Percentiles rank a stretch among this genome's conserved stretches.
phyloP scores from a whole-genome alignment of 768 basidiomycete genomes.

The Suillus bovinus region DNA sequence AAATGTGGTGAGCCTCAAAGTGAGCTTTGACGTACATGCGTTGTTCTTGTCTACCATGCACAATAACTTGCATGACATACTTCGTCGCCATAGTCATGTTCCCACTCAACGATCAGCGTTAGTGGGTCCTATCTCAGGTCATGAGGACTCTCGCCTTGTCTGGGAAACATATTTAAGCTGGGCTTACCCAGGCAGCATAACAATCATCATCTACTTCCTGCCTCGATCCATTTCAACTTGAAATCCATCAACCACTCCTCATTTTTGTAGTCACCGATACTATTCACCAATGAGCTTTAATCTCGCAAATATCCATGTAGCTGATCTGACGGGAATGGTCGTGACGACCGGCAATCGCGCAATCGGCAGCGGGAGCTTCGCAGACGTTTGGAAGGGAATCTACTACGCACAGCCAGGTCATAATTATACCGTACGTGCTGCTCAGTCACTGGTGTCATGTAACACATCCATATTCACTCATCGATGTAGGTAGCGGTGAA shows the following conservation, averaged over 20 bases:
- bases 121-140: not conserved
- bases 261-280: not conserved
- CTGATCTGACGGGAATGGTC: slow-evolving; percentile 1
- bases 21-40: not conserved
- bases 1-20: not conserved
- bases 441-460: not conserved
- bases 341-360: not conserved
- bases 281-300: not conserved
- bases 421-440: not conserved
- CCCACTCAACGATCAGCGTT: too few species aligned
- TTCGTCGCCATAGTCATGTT: not conserved
- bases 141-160: not conserved
- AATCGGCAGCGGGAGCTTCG: not conserved
- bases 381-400: slow-evolving; percentile 2
- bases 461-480: not conserved
- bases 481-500: not conserved
- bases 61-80: not conserved
- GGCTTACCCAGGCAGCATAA: not conserved
- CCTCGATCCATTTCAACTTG: not conserved
- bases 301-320: not conserved
- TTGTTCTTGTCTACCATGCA: not conserved
- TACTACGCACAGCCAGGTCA: not conserved
- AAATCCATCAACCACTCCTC: not conserved
- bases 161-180: not conserved
- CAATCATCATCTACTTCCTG: not conserved